phyloP scores from a whole-genome alignment of 2,329 filamentous ascomycete genomes.

The Colletotrichum sansevieriae region DNA sequence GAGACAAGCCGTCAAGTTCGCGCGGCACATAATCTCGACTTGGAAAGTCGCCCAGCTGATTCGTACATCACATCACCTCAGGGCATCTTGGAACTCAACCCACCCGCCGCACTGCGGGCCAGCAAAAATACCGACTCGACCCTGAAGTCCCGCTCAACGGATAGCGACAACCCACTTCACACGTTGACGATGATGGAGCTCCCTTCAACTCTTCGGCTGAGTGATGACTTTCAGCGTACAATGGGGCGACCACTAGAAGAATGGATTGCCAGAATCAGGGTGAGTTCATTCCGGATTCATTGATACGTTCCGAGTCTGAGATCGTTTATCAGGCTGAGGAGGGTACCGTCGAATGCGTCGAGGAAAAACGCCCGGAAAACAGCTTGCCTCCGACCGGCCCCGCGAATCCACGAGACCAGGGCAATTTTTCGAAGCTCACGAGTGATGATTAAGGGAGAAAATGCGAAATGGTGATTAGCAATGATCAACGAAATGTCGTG shows the following conservation, averaged over 20 bases:
- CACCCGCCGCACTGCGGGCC: not conserved
- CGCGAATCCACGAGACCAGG: too few relatives aligned
- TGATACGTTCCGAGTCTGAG: too few relatives aligned
- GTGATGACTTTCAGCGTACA: not conserved
- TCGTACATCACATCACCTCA: constrained; percentile 8
- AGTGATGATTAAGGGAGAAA: too few relatives aligned
- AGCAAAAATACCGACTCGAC: constrained; percentile 26
- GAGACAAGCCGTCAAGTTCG: constrained; percentile 22
- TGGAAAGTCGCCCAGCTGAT: not conserved
- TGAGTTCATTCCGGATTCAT: not conserved
- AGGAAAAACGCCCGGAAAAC: too few relatives aligned
- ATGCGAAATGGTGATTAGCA: too few relatives aligned
- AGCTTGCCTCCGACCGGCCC: too few relatives aligned
- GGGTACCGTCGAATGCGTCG: not conserved
- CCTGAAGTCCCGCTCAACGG: not conserved
- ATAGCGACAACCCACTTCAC: fast-evolving
- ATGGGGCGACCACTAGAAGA: not conserved
- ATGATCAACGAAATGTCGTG: too few relatives aligned
- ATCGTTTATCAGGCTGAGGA: not conserved
- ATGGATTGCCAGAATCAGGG: not conserved
- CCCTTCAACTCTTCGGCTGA: not conserved
- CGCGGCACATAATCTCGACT: constrained; percentile 12
- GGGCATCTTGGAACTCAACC: constrained; percentile 9
- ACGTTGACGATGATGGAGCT: constrained; percentile 11
- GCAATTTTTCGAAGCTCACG: too few relatives aligned